Evolutionary conservation across 2,329 filamentous ascomycete genomes (phyloP).

Genomic region (Xylaria sp.): DNA sequence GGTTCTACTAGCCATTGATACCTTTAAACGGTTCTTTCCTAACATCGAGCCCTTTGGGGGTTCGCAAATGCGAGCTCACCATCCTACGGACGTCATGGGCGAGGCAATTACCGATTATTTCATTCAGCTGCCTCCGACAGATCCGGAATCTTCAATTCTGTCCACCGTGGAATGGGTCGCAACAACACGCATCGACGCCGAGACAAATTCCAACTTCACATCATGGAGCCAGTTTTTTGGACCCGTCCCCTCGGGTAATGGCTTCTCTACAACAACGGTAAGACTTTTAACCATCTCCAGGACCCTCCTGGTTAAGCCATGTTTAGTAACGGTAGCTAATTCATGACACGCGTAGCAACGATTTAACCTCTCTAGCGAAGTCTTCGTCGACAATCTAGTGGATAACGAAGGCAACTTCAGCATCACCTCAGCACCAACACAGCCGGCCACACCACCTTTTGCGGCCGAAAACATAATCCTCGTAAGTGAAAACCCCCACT

Average conservation of each 20-base stretch:
- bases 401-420: constrained; percentile 12
- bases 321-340: not conserved
- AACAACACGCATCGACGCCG: constrained; percentile 40
- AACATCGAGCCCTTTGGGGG: constrained; percentile 39
- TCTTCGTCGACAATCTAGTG: constrained; percentile 22
- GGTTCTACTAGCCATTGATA: constrained; percentile 38
- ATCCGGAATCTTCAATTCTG: constrained; percentile 16
- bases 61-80: constrained; percentile 39
- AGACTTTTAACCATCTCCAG: not conserved
- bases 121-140: constrained; percentile 6
- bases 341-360: constrained; percentile 18
- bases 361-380: constrained; percentile 27
- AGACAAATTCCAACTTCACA: constrained; percentile 38
- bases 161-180: constrained; percentile 42
- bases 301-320: not conserved
- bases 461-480: constrained; percentile 39
- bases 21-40: constrained; percentile 43
- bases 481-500: constrained; percentile 12
- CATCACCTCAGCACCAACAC: not conserved
- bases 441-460: constrained; percentile 3
- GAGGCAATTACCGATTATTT: constrained; percentile 29
- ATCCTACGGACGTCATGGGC: constrained; percentile 38
- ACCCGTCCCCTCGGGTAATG: constrained; percentile 24
- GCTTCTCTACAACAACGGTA: constrained; percentile 38
- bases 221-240: constrained; percentile 43